These are phyloP conservation scores for Alternaria incomplexa DNA, from an alignment of 2,329 filamentous ascomycete species.

Conservation along the genomic window DNA sequence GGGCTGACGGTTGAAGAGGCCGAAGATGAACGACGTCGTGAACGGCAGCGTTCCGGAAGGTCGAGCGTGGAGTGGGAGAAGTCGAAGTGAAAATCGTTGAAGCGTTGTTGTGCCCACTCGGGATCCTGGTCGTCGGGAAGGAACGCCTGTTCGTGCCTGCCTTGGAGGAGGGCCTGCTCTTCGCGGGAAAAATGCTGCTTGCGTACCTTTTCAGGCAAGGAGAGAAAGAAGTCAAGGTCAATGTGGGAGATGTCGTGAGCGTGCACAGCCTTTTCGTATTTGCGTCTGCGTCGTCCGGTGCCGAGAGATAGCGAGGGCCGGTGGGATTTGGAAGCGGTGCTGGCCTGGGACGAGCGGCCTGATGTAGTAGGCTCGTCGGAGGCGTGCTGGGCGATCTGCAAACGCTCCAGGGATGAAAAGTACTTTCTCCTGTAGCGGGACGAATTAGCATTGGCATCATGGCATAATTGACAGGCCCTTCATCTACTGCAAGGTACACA, in stretches of 20 bases:
- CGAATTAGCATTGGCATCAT: constrained; percentile 30
- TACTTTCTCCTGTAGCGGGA: constrained; percentile 62
- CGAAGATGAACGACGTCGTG: constrained; percentile 24
- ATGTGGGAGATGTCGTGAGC: constrained; percentile 54
- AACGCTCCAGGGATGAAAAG: constrained; percentile 74
- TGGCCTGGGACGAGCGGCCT: constrained; percentile 32
- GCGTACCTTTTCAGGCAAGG: constrained; percentile 74
- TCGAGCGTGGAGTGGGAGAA: constrained; percentile 20
- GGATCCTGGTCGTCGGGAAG: constrained; percentile 14
- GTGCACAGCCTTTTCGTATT: constrained; percentile 34
- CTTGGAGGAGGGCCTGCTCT: constrained; percentile 68
- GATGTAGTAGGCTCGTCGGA: constrained; percentile 30
- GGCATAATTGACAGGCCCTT: constrained; percentile 17
- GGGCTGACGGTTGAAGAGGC: constrained; percentile 29
- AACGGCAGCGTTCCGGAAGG: constrained; percentile 16
- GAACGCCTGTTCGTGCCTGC: constrained; percentile 27
- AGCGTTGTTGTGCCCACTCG: constrained; percentile 35
- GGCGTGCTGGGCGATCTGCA: constrained; percentile 66
- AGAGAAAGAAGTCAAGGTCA: constrained; percentile 72
- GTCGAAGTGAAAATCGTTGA: constrained; percentile 42
- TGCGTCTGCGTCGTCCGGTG: constrained; percentile 42
- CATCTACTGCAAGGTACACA: constrained; percentile 38
- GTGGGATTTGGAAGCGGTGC: constrained; percentile 24
- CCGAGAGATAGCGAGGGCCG: constrained; percentile 27
- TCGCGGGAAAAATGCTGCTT: constrained; percentile 73